Evolutionary conservation across 441 rosid species (phyloP).

Genomic region (Croton laevigatus): DNA sequence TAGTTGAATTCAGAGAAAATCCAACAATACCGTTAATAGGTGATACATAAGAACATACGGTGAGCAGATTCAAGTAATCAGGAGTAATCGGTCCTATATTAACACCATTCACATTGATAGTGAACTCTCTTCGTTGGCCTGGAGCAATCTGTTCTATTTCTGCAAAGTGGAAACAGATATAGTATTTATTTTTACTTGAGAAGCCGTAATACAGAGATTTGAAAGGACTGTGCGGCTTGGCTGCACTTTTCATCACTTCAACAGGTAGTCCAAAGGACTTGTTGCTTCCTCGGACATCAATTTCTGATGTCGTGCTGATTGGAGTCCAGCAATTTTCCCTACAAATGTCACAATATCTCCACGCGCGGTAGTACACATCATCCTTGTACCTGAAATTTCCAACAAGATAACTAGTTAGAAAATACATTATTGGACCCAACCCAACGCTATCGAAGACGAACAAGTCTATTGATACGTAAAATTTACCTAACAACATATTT

Average conservation of each 20-base stretch:
- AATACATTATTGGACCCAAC: too few species aligned
- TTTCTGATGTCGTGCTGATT: neutral
- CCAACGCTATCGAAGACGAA: too few species aligned
- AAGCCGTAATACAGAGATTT: neutral
- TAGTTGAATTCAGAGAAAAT: slow-evolving; percentile 14
- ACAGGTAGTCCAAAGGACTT: neutral
- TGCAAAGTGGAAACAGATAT: slow-evolving; percentile 24
- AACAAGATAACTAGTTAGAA: neutral
- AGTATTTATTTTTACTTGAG: fast-evolving
- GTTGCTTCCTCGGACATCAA: neutral
- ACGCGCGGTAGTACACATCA: slow-evolving; percentile 11
- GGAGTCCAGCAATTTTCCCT: neutral
- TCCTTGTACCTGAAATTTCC: slow-evolving; percentile 13
- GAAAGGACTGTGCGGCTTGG: neutral
- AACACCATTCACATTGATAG: neutral
- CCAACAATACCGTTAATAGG: neutral
- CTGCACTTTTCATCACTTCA: slow-evolving; percentile 10
- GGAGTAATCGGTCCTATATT: slow-evolving; percentile 2
- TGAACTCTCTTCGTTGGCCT: slow-evolving; percentile 8
- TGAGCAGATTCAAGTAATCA: slow-evolving; percentile 15
- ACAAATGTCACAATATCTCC: fast-evolving
- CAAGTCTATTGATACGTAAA: too few species aligned
- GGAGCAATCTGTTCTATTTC: slow-evolving; percentile 4
- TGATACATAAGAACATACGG: neutral
- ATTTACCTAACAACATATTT: too few species aligned